Conservation (phyloP, 805 yeast genomes). For the Wickerhamomyces bisporus region DNA sequence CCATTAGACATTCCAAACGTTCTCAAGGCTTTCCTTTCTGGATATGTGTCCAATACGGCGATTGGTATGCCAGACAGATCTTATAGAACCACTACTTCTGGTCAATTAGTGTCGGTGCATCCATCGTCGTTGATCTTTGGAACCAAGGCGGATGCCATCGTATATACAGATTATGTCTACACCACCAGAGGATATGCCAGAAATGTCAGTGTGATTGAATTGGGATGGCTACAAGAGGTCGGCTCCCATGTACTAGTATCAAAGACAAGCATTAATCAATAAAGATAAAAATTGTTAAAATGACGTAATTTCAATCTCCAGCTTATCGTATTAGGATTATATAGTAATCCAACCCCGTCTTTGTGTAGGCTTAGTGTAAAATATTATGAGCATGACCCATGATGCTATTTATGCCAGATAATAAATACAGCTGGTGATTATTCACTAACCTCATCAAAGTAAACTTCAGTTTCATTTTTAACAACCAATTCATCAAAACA, state of each 20-base stretch:
- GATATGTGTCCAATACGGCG: constrained; percentile 86
- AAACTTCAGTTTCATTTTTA: too few species aligned
- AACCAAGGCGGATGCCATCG: constrained; percentile 71
- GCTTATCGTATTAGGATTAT: too few species aligned
- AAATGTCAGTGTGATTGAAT: constrained; percentile 73
- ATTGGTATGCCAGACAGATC: constrained; percentile 93
- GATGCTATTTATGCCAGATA: too few species aligned
- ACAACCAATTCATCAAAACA: too few species aligned
- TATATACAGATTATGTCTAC: constrained; percentile 92
- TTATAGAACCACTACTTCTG: constrained; percentile 77
- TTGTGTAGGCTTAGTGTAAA: too few species aligned
- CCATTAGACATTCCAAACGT: constrained; percentile 51
- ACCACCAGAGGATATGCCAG: constrained; percentile 93
- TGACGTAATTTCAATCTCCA: neutral
- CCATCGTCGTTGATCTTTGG: constrained; percentile 90
- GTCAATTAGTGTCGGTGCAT: constrained; percentile 82
- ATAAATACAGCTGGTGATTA: too few species aligned
- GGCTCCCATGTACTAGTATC: constrained; percentile 16
- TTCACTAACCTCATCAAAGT: too few species aligned
- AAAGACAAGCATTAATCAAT: neutral
- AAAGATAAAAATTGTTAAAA: neutral
- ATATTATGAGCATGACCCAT: neutral
- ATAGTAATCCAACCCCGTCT: too few species aligned
- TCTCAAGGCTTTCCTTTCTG: constrained; percentile 74
- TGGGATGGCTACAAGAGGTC: constrained; percentile 81